A percentile compares a stretch with the other conserved stretches of the same genome.
Evolutionary conservation across 331 rosid genomes (phyloP).

Genomic region (Ulmus americana): DNA sequence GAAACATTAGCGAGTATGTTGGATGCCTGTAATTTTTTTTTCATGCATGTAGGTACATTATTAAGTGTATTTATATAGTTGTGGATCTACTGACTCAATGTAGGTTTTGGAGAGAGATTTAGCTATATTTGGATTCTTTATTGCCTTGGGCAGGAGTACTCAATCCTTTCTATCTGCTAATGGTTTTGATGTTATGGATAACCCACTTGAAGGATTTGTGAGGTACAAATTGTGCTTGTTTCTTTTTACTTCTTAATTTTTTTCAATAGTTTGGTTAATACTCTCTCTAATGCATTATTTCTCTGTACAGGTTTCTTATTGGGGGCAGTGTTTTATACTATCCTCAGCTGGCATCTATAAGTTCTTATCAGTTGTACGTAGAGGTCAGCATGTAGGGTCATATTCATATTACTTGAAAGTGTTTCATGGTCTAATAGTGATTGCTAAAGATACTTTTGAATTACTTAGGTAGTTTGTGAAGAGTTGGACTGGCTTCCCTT

Average conservation of each 20-base stretch:
- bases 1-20: too few relatives aligned
- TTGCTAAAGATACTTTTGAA: slow-evolving; percentile 24
- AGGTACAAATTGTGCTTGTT: slow-evolving; percentile 44
- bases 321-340: slow-evolving; percentile 93
- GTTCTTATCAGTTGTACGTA: slow-evolving; percentile 86
- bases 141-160: slow-evolving; percentile 89
- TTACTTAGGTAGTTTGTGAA: slow-evolving; percentile 87
- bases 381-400: slow-evolving; percentile 60
- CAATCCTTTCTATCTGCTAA: slow-evolving; percentile 67
- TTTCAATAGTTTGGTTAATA: slow-evolving; percentile 27
- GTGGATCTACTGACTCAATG: slow-evolving; percentile 18
- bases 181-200: slow-evolving; percentile 64
- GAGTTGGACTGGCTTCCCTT: slow-evolving; percentile 97
- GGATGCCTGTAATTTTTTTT: too few relatives aligned
- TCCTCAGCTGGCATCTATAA: slow-evolving; percentile 95
- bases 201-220: slow-evolving; percentile 68
- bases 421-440: slow-evolving; percentile 23
- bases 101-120: slow-evolving; percentile 97
- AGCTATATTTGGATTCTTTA: slow-evolving; percentile 94
- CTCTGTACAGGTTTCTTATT: slow-evolving; percentile 66
- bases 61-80: too few relatives aligned
- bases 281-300: slow-evolving; percentile 1
- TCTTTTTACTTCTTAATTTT: slow-evolving; percentile 7
- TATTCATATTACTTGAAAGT: slow-evolving; percentile 14
- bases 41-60: too few relatives aligned